Conservation (phyloP, 257 asterid species). For the Lycium ferocissimum region DNA sequence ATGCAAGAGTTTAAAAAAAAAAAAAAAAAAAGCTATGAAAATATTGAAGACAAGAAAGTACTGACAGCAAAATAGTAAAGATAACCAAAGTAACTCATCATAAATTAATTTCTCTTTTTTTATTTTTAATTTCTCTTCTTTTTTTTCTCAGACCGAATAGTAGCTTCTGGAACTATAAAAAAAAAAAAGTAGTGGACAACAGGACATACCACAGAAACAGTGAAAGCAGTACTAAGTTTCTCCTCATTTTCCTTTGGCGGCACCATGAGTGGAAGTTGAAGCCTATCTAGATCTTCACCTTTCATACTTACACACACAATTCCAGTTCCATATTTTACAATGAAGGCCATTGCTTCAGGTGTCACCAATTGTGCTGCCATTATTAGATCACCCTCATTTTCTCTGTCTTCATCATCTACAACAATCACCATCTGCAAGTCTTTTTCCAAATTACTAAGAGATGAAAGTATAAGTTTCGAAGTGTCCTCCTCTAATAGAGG, state of each 20-base stretch:
- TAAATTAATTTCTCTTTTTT: no score
- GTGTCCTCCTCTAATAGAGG: background rate
- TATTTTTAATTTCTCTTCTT: no score
- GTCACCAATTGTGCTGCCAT: constrained; percentile 96
- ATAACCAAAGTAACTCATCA: no score
- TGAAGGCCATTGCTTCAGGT: constrained; percentile 95
- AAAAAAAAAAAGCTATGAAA: no score
- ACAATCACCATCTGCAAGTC: constrained; percentile 87
- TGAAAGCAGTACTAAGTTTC: constrained; percentile 90
- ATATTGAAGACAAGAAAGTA: no score
- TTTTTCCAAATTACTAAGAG: constrained; percentile 1
- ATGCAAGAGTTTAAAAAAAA: no score
- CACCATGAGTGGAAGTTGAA: constrained; percentile 94
- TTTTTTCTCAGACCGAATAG: background rate
- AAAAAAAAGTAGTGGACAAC: constrained; percentile 26
- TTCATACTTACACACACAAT: constrained; percentile 97
- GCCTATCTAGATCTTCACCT: constrained; percentile 84
- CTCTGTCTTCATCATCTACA: constrained; percentile 98
- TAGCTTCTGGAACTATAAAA: background rate
- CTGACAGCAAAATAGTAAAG: no score
- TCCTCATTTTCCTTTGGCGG: constrained; percentile 88
- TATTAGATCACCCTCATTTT: constrained; percentile 96
- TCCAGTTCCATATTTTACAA: constrained; percentile 97
- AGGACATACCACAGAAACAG: constrained; percentile 86
- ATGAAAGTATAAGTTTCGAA: background rate